Base-by-base conservation (phyloP, 73 alveolate species). In the Paramecium biaurelia region DNA sequence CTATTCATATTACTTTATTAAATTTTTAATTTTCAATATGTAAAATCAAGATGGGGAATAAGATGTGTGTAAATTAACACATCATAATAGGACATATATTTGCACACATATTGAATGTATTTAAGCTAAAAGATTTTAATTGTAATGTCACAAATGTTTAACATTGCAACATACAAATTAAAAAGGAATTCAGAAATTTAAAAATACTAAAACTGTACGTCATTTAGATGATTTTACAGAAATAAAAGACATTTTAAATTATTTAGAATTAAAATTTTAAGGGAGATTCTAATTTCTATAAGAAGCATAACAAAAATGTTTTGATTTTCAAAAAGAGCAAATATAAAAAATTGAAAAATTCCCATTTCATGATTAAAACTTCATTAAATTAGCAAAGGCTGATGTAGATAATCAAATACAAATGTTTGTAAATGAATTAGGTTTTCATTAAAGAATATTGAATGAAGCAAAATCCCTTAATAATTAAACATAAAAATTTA, bases 161-260 rank as follows among this genome's bases (percentile, higher is more conserved):
- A 63, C 41, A 4, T 30, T 12, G 26, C 12, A 63, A 63, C 84
- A 63, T 14, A 63, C 68, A n/a, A 53, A 53, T 53, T 4, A 18
- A 18, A 53, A 53, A 53, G 68, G 68, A n/a, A 53, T 53, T 53
- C 32, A 53, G 0, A 53, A 53, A 53, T 53, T 63, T 7, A 32
- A 32, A 26, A 63, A 63, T 30, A 63, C 41, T 23, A 63, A 63
- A 24, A 63, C 21, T 30, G 45, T 63, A 26, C 84, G 84, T 32
- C 84, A 63, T 63, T 32, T 63, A 12, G 84, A 63, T 63, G 84
- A 63, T 63, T 63, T 63, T 63, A 26, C 24, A 12, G 84, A 63
- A 63, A 30, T 63, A 7, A 32, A 63, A 30, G 45, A 63, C 12
- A 30, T 63, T 11, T 30, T 63, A 32, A 63, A 63, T 12, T 5